Percentiles rank a stretch among this genome's conserved stretches.
These are phyloP conservation scores for Pilaira anomala DNA, from an alignment of 192 early-diverging fungal genomes.

Conservation along the genomic window DNA sequence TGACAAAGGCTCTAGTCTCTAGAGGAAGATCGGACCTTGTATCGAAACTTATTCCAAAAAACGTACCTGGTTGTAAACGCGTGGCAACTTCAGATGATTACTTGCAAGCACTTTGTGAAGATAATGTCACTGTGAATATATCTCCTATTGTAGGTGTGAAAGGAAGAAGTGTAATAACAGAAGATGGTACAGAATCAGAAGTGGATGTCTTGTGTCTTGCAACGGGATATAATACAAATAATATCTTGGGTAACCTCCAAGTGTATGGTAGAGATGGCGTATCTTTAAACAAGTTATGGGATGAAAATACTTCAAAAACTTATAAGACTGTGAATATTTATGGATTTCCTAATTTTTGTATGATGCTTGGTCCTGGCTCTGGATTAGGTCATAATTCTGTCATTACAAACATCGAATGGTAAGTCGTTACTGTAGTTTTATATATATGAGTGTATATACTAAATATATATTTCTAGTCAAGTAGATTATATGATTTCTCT, in stretches of 20 bases:
- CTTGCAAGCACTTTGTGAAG: conserved; percentile 15
- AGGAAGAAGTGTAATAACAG: conserved; percentile 34
- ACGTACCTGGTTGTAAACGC: conserved; percentile 40
- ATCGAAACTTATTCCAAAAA: conserved; percentile 36
- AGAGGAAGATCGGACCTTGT: conserved; percentile 26
- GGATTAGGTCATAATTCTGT: conserved; percentile 51
- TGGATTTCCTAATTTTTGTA: conserved; percentile 55
- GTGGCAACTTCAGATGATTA: conserved; percentile 33
- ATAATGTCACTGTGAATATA: conserved; percentile 37
- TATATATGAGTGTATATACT: not conserved
- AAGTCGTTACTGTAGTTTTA: not conserved
- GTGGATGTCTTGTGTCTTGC: conserved; percentile 44
- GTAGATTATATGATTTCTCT: conserved; percentile 40
- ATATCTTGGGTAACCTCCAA: conserved; percentile 27
- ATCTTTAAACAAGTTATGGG: conserved; percentile 34
- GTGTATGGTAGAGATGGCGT: conserved; percentile 36
- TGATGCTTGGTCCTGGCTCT: conserved; percentile 52
- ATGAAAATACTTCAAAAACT: conserved; percentile 34
- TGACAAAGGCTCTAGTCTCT: conserved; percentile 9
- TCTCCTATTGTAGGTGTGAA: conserved; percentile 27
- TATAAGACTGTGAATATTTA: conserved; percentile 43
- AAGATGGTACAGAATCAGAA: conserved; percentile 31
- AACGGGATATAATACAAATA: conserved; percentile 41
- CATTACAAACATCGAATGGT: conserved; percentile 45
- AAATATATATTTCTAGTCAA: conserved; percentile 19